Conservation (phyloP, 306 rosid species). For the Cucumis melo region DNA sequence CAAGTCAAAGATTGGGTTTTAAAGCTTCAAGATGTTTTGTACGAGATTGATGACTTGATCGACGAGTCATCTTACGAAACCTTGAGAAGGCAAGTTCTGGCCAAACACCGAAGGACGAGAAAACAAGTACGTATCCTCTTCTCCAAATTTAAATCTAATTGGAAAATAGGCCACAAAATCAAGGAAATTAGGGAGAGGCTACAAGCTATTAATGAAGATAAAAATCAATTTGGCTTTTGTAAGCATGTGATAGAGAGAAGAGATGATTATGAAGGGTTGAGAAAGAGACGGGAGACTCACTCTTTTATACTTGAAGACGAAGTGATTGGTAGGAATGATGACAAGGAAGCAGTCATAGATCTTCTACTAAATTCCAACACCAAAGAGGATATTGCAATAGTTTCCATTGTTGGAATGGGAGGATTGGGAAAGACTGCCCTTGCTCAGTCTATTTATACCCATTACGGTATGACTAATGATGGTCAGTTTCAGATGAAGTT, state of each 20-base stretch:
- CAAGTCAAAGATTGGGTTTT: slow-evolving; percentile 8
- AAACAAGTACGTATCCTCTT: slow-evolving; percentile 9
- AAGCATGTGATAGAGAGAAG: neutral
- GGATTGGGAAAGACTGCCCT: neutral
- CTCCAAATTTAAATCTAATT: neutral
- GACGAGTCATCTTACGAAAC: slow-evolving; percentile 12
- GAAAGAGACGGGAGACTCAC: neutral
- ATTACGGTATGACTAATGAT: no score
- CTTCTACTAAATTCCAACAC: neutral
- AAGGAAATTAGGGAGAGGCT: neutral
- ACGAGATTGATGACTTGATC: slow-evolving; percentile 11
- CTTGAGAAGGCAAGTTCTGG: slow-evolving; percentile 3
- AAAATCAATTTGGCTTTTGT: neutral
- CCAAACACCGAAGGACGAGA: neutral
- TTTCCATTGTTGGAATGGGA: neutral
- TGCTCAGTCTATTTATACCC: neutral
- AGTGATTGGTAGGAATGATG: neutral
- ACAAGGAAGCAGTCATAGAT: neutral
- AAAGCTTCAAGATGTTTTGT: neutral
- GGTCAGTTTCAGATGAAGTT: no score
- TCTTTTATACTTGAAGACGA: neutral
- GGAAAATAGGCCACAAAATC: slow-evolving; percentile 4
- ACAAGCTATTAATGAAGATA: neutral
- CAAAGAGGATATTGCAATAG: neutral
- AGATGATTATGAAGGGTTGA: neutral